Base-by-base conservation (phyloP, 306 rosid genomes). In the Datisca glomerata region DNA sequence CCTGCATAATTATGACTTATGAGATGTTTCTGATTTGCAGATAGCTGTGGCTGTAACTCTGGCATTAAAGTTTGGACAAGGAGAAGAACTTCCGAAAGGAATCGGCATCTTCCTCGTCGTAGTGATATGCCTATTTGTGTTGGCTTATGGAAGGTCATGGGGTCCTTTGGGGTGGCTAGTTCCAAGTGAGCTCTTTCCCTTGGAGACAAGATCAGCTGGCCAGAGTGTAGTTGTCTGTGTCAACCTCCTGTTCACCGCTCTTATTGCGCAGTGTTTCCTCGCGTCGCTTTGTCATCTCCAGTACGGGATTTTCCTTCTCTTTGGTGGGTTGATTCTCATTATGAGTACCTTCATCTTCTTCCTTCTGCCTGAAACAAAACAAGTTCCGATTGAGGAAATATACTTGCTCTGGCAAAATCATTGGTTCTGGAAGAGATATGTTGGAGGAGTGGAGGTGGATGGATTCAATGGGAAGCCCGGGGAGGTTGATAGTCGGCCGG, bases 71-170 rank as follows among this genome's bases (percentile, higher is more conserved):
- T 78, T 91, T 41, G 99, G 93, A 63, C 71, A 84, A 52, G 93
- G 93, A 43, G 68, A 70, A 60, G 50, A 32, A 36, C 86, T 85
- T 24, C 45, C 94, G 0, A 85, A 69, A 57, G 81, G 80, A 24
- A 23, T 62, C 22, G 85, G 94, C 22, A 23, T 56, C 18, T 52
- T 85, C 47, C 99, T 91, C 29, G 99, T 85, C 15, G 8, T 91
- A 4, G 50, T 71, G 60, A 76, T 91, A 2, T 85, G 74, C 63
- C 12, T 78, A 19, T 91, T 85, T n/a, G 99, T 91, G 15, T 64
- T 91, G 76, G 94, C 87, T 25, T 91, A 85, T 52, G 99, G 99
- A 57, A 80, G 99, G 70, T 80, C 99, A 2, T 91, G 94, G 99
- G 96, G 96, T 35, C 99, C 99, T 7, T 39, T 91, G 18, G 96